Evolutionary conservation across 2,329 filamentous ascomycete genomes (phyloP).

Genomic region (Exophiala sideris): DNA sequence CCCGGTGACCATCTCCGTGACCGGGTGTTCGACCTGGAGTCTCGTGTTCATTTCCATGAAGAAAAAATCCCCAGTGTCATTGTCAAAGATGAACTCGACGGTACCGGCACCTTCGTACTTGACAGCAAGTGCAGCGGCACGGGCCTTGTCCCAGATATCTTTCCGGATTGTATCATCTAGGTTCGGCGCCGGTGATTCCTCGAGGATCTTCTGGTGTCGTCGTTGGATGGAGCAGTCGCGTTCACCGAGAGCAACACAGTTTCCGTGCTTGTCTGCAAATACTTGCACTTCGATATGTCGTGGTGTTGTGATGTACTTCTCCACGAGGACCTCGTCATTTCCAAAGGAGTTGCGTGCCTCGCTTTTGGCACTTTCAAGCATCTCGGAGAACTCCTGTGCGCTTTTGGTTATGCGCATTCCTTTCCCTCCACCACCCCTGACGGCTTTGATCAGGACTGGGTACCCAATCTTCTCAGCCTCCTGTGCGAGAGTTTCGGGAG

Average conservation of each 20-base stretch:
- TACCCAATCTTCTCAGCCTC: conserved; percentile 71
- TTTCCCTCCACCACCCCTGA: conserved; percentile 66
- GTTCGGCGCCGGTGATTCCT: conserved; percentile 64
- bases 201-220: conserved; percentile 64
- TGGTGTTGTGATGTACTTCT: conserved; percentile 66
- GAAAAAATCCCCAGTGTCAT: conserved; percentile 63
- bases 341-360: conserved; percentile 64
- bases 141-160: conserved; percentile 63
- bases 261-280: conserved; percentile 64
- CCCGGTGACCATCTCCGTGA: conserved; percentile 75
- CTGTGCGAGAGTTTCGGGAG: conserved; percentile 56
- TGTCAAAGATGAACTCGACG: conserved; percentile 68
- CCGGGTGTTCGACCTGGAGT: conserved; percentile 93
- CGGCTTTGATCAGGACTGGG: conserved; percentile 63
- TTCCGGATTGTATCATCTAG: conserved; percentile 57
- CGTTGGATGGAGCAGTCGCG: conserved; percentile 65
- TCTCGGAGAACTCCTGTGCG: conserved; percentile 57
- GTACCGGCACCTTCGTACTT: conserved; percentile 65
- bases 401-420: conserved; percentile 63
- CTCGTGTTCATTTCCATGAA: conserved; percentile 76
- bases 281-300: conserved; percentile 66
- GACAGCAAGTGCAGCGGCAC: conserved; percentile 61
- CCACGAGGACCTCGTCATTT: conserved; percentile 64
- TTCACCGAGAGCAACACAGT: conserved; percentile 62
- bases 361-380: conserved; percentile 61